Conservation (phyloP, 2,329 filamentous ascomycete species). For the Colletotrichum endophyticum region DNA sequence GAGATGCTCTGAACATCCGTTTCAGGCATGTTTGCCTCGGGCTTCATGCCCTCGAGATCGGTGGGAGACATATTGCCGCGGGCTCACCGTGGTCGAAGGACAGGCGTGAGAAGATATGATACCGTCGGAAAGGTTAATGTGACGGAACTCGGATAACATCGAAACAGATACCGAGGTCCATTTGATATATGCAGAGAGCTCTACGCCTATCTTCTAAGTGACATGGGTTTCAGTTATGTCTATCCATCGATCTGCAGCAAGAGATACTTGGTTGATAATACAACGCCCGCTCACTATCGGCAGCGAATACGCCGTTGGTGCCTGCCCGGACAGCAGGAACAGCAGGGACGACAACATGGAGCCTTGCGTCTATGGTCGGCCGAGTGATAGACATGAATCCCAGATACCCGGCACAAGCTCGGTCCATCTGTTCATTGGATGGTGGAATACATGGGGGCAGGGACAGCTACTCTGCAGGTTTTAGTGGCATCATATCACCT, state of each 20-base stretch:
- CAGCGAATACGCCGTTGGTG: fast-evolving
- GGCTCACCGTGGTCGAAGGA: background rate
- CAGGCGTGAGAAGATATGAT: background rate
- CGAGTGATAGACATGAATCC: background rate
- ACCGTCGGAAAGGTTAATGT: background rate
- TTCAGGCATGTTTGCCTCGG: background rate
- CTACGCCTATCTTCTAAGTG: background rate
- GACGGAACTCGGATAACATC: background rate
- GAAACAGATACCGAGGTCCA: fast-evolving
- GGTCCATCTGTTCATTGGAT: background rate
- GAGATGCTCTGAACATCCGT: background rate
- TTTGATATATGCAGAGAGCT: background rate
- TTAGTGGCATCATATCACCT: background rate
- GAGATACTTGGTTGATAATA: fast-evolving
- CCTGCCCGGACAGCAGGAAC: fast-evolving
- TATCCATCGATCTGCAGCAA: background rate
- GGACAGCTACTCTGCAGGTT: background rate
- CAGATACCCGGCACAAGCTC: background rate
- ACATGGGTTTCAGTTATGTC: background rate
- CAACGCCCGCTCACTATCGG: background rate
- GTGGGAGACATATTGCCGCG: background rate
- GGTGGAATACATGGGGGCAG: background rate
- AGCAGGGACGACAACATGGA: fast-evolving
- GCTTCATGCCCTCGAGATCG: background rate
- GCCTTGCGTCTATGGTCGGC: background rate